Base-by-base conservation (phyloP, 2,329 filamentous ascomycete genomes). In the Sclerotinia spermophila region DNA sequence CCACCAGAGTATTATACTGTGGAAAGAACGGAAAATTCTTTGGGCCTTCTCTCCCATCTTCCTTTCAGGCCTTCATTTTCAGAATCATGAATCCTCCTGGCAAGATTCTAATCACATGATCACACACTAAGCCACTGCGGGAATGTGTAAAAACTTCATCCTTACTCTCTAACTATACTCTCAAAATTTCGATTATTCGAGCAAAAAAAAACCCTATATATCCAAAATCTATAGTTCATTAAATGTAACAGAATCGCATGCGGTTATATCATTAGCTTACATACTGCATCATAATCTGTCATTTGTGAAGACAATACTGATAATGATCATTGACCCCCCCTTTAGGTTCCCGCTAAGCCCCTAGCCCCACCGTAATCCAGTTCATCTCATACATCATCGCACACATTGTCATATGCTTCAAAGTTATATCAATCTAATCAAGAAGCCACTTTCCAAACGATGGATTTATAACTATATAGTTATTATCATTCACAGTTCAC, bases 281-380 rank as follows among this genome's bases (percentile, higher is more conserved):
- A 58, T 35, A 5, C 8, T 15, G 13, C n/a, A n/a, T 8, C 35
- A 4, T 2, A 10, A 65, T 19, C 17, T 33, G 8, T 21, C 24
- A 40, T 27, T 30, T 5, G 24, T 38, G 8, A 19, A 5, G 48
- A 48, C 44, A 10, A 51, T 33, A 35, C 13, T 19, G 7, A 35
- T 35, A 8, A 1, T 27, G 11, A 51, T 24, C 7, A 6, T 64
- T 35, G 15, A 30, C 30, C 44, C 61, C 58, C 61, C 30, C n/a
- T 64, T 65, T 51, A 65, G 33, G 33, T 38, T 51, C 33, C 61
- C 44, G 33, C 61, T 65, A 65, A 65, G 24, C 45, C 3, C n/a
- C 7, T 1, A 30, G 45, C 15, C 24, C 44, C 61, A 51, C 33
- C 5, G 0, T 53, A 19, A 21, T 38, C 21, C 21, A 1, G 7